A percentile compares a stretch with the other conserved stretches of the same genome.
Evolutionary conservation across 805 yeast genomes (phyloP).

Genomic region (Zygoascus biomembranicola): DNA sequence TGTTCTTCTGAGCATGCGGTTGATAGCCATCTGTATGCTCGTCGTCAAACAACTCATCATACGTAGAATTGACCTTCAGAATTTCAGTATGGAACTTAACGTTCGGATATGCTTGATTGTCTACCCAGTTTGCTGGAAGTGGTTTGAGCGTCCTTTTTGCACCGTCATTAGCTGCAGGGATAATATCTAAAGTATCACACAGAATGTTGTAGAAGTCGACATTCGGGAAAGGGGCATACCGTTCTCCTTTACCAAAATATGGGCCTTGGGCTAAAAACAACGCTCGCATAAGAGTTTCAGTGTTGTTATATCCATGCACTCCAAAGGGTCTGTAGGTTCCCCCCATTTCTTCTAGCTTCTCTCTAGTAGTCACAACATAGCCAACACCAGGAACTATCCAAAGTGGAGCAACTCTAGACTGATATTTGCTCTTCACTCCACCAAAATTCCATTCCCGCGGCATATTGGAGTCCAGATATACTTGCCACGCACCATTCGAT

Average conservation of each 20-base stretch:
- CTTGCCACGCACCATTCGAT: constrained; percentile 30
- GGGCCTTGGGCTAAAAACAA: constrained; percentile 78
- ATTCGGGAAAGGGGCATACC: constrained; percentile 60
- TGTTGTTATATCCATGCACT: constrained; percentile 77
- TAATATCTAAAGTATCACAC: constrained; percentile 51
- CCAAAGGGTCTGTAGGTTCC: constrained; percentile 57
- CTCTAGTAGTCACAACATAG: constrained; percentile 58
- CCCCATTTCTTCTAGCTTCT: constrained; percentile 40
- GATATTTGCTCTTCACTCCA: constrained; percentile 19
- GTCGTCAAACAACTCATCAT: constrained; percentile 18
- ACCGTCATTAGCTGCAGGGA: constrained; percentile 58
- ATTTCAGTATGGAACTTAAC: constrained; percentile 21
- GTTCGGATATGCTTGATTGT: constrained; percentile 27
- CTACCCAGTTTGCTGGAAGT: constrained; percentile 22
- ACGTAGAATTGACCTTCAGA: constrained; percentile 24
- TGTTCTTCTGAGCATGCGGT: neutral
- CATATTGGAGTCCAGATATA: constrained; percentile 49
- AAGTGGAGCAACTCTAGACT: constrained; percentile 66
- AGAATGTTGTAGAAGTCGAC: constrained; percentile 65
- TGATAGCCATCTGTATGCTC: neutral
- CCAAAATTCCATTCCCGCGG: constrained; percentile 51
- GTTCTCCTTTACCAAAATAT: constrained; percentile 40
- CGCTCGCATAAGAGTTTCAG: constrained; percentile 75
- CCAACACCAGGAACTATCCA: constrained; percentile 85
- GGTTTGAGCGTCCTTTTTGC: constrained; percentile 17